Base-by-base conservation (phyloP, 768 basidiomycete genomes). In the Tulasnella sp. region DNA sequence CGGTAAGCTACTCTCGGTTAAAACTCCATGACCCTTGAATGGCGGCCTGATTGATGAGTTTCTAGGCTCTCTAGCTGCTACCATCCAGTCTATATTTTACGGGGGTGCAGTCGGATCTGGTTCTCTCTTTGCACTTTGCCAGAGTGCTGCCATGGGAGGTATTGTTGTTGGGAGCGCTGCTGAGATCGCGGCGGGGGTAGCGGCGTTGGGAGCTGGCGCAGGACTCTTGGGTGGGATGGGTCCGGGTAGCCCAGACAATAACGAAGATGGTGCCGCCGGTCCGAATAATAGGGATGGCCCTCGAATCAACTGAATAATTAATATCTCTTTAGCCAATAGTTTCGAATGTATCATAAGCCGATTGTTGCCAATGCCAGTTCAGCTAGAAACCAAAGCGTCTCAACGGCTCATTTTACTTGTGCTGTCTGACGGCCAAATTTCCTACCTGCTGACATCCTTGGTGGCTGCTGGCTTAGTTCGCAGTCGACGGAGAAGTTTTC, bases 121-220 rank as follows among this genome's bases (percentile, higher is more conserved):
- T 48, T 48, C 46, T 24, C 3, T 21, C 18, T 76, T 76, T 27
- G 75, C 75, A 12, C 24, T 56, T 14, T 48, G 46, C 36, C 75
- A 76, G 31, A 38, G 39, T 7, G 75, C 75, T 52, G 75, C 75
- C 14, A 76, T 76, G 75, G 75, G 75, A 24, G 75, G 75, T 27
- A 58, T 76, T 31, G 44, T 34, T 10, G 75, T 76, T 3, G 75
- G 39, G 38, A 38, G 39, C 19, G 42, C 46, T 56, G 42, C 48
- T 48, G 75, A 52, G 75, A 38, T 76, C 31, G 75, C 75, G 10
- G 75, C 75, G 10, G 75, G 46, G 14, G 46, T 46, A 44, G 75
- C 56, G 34, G 44, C 75, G 36, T 36, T 58, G 9, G 56, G 40
- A n/a, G 48, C 44, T 5, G 75, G 75, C 31, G 36, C 74, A 3